Evolutionary conservation across 768 basidiomycete genomes (phyloP).

Genomic region (Russula compacta): DNA sequence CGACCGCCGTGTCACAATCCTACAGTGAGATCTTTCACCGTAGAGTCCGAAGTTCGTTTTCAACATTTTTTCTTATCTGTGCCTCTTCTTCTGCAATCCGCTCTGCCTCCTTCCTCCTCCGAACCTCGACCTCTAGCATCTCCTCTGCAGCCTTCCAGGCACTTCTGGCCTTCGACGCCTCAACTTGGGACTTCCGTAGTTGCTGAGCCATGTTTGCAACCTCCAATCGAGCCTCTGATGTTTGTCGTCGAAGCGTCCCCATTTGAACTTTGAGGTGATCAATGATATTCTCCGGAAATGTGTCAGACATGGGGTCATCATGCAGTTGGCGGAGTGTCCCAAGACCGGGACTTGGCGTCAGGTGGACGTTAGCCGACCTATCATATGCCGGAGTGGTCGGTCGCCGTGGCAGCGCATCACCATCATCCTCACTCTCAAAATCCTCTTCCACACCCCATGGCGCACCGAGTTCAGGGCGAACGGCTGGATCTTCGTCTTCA

Average conservation of each 20-base stretch:
- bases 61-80: constrained; percentile 38
- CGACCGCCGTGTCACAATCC: background rate
- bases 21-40: constrained; percentile 9
- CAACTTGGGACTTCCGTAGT: constrained; percentile 55
- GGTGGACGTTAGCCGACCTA: background rate
- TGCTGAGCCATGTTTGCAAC: constrained; percentile 62
- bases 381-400: constrained; percentile 13
- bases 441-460: constrained; percentile 28
- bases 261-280: constrained; percentile 63
- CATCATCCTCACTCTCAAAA: constrained; percentile 63
- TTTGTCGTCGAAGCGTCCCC: constrained; percentile 51
- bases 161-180: constrained; percentile 46
- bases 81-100: constrained; percentile 41
- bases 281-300: constrained; percentile 32
- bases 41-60: constrained; percentile 38
- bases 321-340: background rate
- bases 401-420: background rate
- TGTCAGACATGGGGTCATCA: background rate
- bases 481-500: constrained; percentile 31
- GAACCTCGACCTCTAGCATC: constrained; percentile 51
- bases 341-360: constrained; percentile 5
- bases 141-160: constrained; percentile 47
- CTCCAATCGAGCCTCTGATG: constrained; percentile 57
- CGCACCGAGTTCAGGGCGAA: constrained; percentile 23
- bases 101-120: constrained; percentile 52